Base-by-base conservation (phyloP, 306 rosid genomes). In the Glycine latifolia region DNA sequence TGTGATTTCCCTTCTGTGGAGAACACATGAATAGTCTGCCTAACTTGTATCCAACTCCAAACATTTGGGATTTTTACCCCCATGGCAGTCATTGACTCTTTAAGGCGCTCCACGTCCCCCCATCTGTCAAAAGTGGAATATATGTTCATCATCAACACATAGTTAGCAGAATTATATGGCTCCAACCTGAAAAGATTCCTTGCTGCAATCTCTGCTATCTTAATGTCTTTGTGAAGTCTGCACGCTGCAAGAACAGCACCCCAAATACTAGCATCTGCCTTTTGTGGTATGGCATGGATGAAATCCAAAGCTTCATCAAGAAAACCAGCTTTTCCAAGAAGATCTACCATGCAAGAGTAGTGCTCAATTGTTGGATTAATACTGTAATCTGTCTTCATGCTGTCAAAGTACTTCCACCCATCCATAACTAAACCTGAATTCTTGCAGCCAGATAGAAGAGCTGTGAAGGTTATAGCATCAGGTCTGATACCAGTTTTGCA, bases 261-360 rank as follows among this genome's bases (percentile, higher is more conserved):
- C 94, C 94, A 92, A 62, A 89, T 78, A 46, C 87, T 87, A 61
- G 91, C 92, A 76, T 92, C 94, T 10, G 86, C 88, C 58, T 87
- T 79, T 17, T 87, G 39, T 61, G 91, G 90, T 92, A 90, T 88
- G 7, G 56, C 77, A 71, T 86, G 67, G 81, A 90, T 86, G 56
- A 92, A 90, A 82, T 92, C 87, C 87, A 82, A 85, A 53, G 97
- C 97, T 83, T 92, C 92, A 65, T 90, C 97, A 62, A 92, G 89
- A 92, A 83, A 90, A 73, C 97, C 87, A 17, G 89, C 84, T 81
- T 87, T 90, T 56, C 94, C 97, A 33, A 92, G 94, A 79, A 90
- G 92, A 77, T 90, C 92, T 69, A 90, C 94, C 94, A 92, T 87
- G 90, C 97, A 92, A 83, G 87, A 87, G 78, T 81, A 89, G 77